A percentile compares a stretch with the other conserved stretches of the same genome.
phyloP scores from a whole-genome alignment of 331 rosid species.

The Rhamnella rubrinervis region DNA sequence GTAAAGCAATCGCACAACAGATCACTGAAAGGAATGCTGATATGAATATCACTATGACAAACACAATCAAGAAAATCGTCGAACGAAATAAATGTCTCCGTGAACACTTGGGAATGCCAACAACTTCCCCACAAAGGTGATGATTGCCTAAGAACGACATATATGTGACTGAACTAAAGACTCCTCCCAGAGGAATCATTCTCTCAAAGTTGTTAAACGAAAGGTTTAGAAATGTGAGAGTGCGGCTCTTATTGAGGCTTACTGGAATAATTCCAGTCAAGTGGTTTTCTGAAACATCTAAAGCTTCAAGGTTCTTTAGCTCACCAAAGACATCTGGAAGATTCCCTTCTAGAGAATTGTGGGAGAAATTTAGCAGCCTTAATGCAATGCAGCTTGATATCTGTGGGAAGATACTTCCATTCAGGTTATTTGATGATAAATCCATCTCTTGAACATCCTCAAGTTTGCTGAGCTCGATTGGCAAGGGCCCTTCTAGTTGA shows the following conservation, averaged over 20 bases:
- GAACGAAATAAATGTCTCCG: conserved; percentile 30
- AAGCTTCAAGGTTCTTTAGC: conserved; percentile 46
- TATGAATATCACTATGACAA: conserved; percentile 37
- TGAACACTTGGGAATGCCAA: conserved; percentile 34
- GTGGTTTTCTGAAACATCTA: conserved; percentile 52
- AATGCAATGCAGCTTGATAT: conserved; percentile 61
- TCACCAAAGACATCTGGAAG: conserved; percentile 59
- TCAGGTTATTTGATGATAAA: conserved; percentile 55
- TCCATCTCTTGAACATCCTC: conserved; percentile 65
- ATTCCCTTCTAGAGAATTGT: conserved; percentile 49
- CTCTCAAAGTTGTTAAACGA: conserved; percentile 61
- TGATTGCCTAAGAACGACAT: conserved; percentile 48
- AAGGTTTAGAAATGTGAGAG: conserved; percentile 49
- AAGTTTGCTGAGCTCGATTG: conserved; percentile 63
- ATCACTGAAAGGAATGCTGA: conserved; percentile 44
- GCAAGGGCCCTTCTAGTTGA: conserved; percentile 56
- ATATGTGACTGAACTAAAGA: conserved; percentile 44
- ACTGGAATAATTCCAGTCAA: conserved; percentile 54
- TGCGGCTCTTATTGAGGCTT: conserved; percentile 37
- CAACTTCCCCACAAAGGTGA: conserved; percentile 43
- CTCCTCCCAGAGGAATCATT: conserved; percentile 54
- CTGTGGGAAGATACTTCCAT: conserved; percentile 54
- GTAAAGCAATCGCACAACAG: conserved; percentile 45
- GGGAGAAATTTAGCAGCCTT: conserved; percentile 45
- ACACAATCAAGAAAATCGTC: conserved; percentile 29